A percentile compares a stretch with the other conserved stretches of the same genome.
Evolutionary conservation across 2,329 filamentous ascomycete genomes (phyloP).

Genomic region (Penicillium carneum): DNA sequence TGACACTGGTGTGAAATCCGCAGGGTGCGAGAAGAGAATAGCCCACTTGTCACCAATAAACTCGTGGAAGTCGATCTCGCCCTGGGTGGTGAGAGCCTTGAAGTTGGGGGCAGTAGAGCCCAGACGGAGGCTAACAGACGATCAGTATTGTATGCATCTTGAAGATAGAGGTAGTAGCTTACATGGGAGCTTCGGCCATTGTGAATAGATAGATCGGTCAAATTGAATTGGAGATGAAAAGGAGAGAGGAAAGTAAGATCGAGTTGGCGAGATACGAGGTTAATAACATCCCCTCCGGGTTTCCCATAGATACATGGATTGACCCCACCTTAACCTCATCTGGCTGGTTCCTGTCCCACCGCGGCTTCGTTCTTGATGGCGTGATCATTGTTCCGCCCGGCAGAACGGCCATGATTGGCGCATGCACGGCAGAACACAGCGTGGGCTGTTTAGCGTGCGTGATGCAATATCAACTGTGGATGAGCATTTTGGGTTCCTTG

Average conservation of each 20-base stretch:
- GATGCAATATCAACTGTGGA: constrained; percentile 16
- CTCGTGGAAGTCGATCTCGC: constrained; percentile 73
- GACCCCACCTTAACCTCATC: constrained; percentile 11
- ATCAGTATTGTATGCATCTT: constrained; percentile 20
- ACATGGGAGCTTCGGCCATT: constrained; percentile 57
- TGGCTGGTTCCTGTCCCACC: not conserved
- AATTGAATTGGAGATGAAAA: constrained; percentile 5
- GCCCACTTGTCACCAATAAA: constrained; percentile 75
- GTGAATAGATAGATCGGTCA: constrained; percentile 26
- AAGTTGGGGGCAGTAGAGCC: constrained; percentile 73
- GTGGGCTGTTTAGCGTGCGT: constrained; percentile 39
- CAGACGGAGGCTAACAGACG: constrained; percentile 62
- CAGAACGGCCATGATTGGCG: constrained; percentile 43
- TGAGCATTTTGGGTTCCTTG: constrained; percentile 5
- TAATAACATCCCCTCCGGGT: constrained; percentile 25
- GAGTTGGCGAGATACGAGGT: constrained; percentile 3
- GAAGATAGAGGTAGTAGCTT: constrained; percentile 32
- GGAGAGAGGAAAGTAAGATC: constrained; percentile 8
- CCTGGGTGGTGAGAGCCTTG: constrained; percentile 71
- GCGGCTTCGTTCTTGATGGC: constrained; percentile 36
- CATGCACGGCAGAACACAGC: not conserved
- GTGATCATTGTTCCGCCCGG: constrained; percentile 36
- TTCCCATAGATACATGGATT: constrained; percentile 21
- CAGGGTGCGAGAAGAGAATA: constrained; percentile 73
- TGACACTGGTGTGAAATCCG: constrained; percentile 77